Base-by-base conservation (phyloP, 495 filamentous ascomycete genomes). In the Oleoguttula mirabilis region DNA sequence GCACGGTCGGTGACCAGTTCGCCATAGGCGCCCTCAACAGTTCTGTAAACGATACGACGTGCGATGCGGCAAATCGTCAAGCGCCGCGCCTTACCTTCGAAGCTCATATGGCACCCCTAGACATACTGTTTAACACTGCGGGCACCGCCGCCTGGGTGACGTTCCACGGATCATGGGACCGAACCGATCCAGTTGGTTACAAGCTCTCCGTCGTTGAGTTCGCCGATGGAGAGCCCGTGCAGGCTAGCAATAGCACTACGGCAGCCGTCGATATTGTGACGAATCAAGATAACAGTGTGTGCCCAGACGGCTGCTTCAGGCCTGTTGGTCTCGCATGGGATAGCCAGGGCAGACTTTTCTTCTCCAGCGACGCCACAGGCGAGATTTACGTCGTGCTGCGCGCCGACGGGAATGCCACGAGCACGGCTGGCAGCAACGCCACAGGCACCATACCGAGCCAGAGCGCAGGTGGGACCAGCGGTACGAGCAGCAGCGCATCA, bases 241-340 rank as follows among this genome's bases (percentile, higher is more conserved):
- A 55, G n/a, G 47, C 58, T 2, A 40, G 58, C 16, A 65, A 58
- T 15, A 64, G 59, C 55, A 64, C 43, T 37, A 58, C 57, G 10
- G 62, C 70, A 0, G 59, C 60, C 15, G 51, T 66, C 24, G 61
- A 66, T 28, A 59, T 73, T 39, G 50, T 73, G 41, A 50, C 69
- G 45, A 73, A 73, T 41, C 22, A 32, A 17, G 61, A 69, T 39
- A 51, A 49, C 51, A 30, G 20, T 21, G n/a, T 36, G 7, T 61
- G 57, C 27, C 58, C 58, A 3, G 54, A 69, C 28, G 43, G 43
- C 20, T 72, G 69, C 56, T 67, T 73, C 59, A 59, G 70, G 2
- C 70, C 69, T 3, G 69, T 68, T 0, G 67, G 67, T 2, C 57
- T 73, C 2, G 69, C 60, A 0, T 71, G 67, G 49, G 69, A 72